Evolutionary conservation across 2,329 filamentous ascomycete genomes (phyloP).

Genomic region (Curvularia hawaiiensis): DNA sequence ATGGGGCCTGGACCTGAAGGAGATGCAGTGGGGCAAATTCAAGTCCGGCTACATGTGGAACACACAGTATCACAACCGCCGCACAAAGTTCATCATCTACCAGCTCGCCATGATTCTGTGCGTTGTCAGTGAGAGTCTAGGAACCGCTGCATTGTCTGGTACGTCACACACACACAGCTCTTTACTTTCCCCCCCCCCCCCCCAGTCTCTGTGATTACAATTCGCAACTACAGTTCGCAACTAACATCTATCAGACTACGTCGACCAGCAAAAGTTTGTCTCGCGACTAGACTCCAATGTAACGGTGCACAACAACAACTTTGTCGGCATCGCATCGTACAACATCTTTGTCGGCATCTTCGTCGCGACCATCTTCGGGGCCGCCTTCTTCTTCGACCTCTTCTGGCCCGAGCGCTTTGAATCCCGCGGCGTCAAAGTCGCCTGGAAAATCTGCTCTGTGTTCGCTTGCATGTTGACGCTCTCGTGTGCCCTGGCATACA

Average conservation of each 20-base stretch:
- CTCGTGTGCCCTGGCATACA: slow-evolving; percentile 56
- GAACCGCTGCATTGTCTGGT: slow-evolving; percentile 62
- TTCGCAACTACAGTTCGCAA: too few species aligned
- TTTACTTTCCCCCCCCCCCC: too few species aligned
- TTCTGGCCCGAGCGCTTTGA: slow-evolving; percentile 64
- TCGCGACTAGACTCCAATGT: slow-evolving; percentile 47
- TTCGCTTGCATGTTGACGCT: slow-evolving; percentile 56
- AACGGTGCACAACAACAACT: slow-evolving; percentile 60
- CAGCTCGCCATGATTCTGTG: slow-evolving; percentile 64
- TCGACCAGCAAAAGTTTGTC: slow-evolving; percentile 59
- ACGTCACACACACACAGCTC: too few species aligned
- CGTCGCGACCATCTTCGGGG: slow-evolving; percentile 63
- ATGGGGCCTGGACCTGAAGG: slow-evolving; percentile 62
- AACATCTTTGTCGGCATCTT: slow-evolving; percentile 65
- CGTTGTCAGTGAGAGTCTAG: slow-evolving; percentile 62
- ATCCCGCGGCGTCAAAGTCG: slow-evolving; percentile 53
- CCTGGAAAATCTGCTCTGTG: slow-evolving; percentile 60
- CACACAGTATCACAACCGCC: slow-evolving; percentile 59
- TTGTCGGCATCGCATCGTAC: slow-evolving; percentile 60
- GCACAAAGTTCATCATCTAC: slow-evolving; percentile 65
- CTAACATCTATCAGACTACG: slow-evolving; percentile 49
- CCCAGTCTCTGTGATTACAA: too few species aligned
- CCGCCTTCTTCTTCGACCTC: slow-evolving; percentile 66
- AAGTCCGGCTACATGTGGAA: slow-evolving; percentile 64
- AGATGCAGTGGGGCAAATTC: slow-evolving; percentile 65